phyloP scores from a whole-genome alignment of 139 green algal genomes.

The Nannochloris sp. region DNA sequence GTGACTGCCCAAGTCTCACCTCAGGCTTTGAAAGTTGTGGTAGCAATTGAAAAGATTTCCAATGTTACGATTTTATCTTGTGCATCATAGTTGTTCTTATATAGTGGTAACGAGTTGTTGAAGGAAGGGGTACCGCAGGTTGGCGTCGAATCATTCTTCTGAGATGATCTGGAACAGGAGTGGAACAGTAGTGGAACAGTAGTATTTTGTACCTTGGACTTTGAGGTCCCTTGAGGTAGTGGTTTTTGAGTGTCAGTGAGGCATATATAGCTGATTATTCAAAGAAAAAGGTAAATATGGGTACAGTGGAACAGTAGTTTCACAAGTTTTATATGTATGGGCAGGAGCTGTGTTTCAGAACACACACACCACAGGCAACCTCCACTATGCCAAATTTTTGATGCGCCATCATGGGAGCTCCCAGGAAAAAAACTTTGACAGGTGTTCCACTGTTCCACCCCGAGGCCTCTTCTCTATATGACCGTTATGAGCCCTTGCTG shows the following conservation, averaged over 20 bases:
- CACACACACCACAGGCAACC: neutral
- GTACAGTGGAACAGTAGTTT: constrained; percentile 1
- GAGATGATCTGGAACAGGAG: neutral
- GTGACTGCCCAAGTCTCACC: neutral
- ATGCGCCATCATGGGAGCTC: too few species aligned
- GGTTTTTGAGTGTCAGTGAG: neutral
- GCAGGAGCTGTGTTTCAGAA: neutral
- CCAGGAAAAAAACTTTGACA: neutral
- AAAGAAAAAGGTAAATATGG: neutral
- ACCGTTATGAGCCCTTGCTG: neutral
- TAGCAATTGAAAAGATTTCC: too few species aligned
- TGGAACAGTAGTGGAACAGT: constrained; percentile 1
- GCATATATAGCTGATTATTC: neutral
- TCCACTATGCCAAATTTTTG: too few species aligned
- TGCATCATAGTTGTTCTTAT: too few species aligned
- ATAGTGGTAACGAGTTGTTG: too few species aligned
- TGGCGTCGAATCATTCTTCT: too few species aligned
- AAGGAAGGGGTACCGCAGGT: too few species aligned
- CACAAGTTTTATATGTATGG: neutral
- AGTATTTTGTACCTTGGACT: neutral
- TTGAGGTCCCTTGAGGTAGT: neutral
- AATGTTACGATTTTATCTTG: too few species aligned
- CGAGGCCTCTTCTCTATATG: neutral
- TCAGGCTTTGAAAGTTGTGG: too few species aligned
- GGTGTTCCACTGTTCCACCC: constrained; percentile 3